Evolutionary conservation across 1,284 basidiomycete species (phyloP).

Genomic region (Puccinia sorghi): DNA sequence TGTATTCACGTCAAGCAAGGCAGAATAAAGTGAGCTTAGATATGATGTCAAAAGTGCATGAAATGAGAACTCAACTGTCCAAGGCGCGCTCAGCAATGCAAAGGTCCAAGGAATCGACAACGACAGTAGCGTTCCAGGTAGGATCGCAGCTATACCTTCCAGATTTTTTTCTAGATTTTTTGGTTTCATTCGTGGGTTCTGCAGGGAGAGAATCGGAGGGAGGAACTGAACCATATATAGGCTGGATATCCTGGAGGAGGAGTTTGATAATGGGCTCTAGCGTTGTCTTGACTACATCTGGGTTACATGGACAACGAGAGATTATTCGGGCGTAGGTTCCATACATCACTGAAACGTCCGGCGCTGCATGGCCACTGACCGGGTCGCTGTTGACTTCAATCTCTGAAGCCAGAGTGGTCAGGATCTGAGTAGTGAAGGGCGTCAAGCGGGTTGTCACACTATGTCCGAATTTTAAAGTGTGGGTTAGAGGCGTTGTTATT

Average conservation of each 20-base stretch:
- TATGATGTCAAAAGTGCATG: too few relatives aligned
- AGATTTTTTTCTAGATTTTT: conserved; percentile 26
- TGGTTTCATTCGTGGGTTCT: background rate
- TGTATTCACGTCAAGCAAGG: background rate
- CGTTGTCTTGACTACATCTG: conserved; percentile 2
- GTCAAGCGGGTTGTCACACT: conserved; percentile 1
- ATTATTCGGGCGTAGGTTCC: conserved; percentile 17
- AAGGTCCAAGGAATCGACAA: conserved; percentile 19
- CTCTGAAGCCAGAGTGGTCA: conserved; percentile 6
- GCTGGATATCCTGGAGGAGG: conserved; percentile 11
- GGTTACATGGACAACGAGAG: conserved; percentile 22
- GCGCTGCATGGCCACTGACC: background rate
- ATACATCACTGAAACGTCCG: conserved; percentile 19
- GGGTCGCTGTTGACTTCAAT: background rate
- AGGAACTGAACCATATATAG: conserved; percentile 1
- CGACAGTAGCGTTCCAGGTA: background rate
- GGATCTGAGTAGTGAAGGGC: conserved; percentile 10
- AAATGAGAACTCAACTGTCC: conserved; percentile 12
- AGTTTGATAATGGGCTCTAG: conserved; percentile 18
- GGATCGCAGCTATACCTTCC: conserved; percentile 4
- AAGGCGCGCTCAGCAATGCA: conserved; percentile 17
- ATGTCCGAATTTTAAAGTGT: background rate
- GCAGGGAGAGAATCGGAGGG: background rate
- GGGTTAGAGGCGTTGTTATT: background rate
- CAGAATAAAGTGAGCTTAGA: background rate